A percentile compares a stretch with the other conserved stretches of the same genome.
phyloP scores from a whole-genome alignment of 805 yeast species.

The Candida nemodendra region DNA sequence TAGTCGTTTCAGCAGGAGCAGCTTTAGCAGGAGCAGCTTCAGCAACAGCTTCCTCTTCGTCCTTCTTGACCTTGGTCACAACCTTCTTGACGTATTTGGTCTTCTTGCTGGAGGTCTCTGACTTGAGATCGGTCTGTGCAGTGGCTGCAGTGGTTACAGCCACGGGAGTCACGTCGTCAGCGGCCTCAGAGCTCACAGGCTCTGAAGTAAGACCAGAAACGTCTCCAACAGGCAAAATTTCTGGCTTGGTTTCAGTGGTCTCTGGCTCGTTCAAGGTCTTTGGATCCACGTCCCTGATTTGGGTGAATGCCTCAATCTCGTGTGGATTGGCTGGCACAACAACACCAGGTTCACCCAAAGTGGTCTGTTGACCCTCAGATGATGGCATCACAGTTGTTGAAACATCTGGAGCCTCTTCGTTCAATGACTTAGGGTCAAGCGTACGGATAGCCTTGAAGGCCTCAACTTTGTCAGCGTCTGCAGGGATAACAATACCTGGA shows the following conservation, averaged over 20 bases:
- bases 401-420: constrained; percentile 29
- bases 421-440: constrained; percentile 56
- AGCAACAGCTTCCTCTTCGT: constrained; percentile 16
- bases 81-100: constrained; percentile 34
- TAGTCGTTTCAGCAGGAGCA: constrained; percentile 6
- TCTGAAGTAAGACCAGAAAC: constrained; percentile 6
- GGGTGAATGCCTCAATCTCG: constrained; percentile 63
- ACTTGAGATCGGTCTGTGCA: constrained; percentile 6
- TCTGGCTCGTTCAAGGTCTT: constrained; percentile 51
- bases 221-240: constrained; percentile 36
- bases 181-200: constrained; percentile 31
- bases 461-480: constrained; percentile 53
- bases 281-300: constrained; percentile 57
- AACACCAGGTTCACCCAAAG: constrained; percentile 73
- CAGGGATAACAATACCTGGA: constrained; percentile 69
- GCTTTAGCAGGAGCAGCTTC: constrained; percentile 13
- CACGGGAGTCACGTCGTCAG: constrained; percentile 9
- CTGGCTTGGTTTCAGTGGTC: constrained; percentile 14
- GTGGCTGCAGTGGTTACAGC: constrained; percentile 16
- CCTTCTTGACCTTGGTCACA: constrained; percentile 30
- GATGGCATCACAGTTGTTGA: constrained; percentile 47
- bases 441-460: constrained; percentile 58
- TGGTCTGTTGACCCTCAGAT: constrained; percentile 41
- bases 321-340: constrained; percentile 61
- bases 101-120: constrained; percentile 18